Base-by-base conservation (phyloP, 1,139 yeast species). In the Blastobotrys persicus region DNA sequence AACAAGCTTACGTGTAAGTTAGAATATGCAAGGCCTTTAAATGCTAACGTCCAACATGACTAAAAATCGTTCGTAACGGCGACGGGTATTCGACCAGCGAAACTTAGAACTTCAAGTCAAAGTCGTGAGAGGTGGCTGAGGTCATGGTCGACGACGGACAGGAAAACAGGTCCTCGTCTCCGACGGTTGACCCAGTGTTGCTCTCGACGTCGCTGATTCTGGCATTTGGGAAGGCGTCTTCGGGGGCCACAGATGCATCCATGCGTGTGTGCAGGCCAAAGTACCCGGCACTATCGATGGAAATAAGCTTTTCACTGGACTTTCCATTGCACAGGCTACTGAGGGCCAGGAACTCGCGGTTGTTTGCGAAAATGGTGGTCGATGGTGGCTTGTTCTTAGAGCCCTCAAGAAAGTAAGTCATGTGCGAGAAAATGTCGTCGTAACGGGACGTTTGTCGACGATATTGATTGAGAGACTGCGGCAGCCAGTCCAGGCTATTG, bases 401-500 rank as follows among this genome's bases (percentile, higher is more conserved):
- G 31, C 53, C 49, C 43, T 62, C 65, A 26, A 62, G 52, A 42
- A 61, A 62, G 44, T 62, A 62, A 40, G 57, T 54, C 18, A 60
- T 53, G 47, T 63, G 63, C 11, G 63, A 52, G 9, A 61, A 59
- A 17, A 56, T 61, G 18, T 62, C 64, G 45, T 56, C 57, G 40
- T 59, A 64, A 23, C 63, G 53, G 13, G 60, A 57, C 26, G 61
- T 55, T 9, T 71, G 61, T 47, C 63, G 62, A 17, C 60, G 56
- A 56, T 67, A 65, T 39, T 60, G 55, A 35, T 57, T 54, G 69
- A 69, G 67, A 6, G 60, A 58, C 44, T 63, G 60, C 7, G 64
- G 61, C 9, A 63, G 52, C 68, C 68, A 64, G 41, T 57, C 57
- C n/a, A 51, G 43, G 7, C 52, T 58, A 12, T 45, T 23, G 31